phyloP scores from a whole-genome alignment of 768 basidiomycete genomes.

The Leccinum pellstonianum region DNA sequence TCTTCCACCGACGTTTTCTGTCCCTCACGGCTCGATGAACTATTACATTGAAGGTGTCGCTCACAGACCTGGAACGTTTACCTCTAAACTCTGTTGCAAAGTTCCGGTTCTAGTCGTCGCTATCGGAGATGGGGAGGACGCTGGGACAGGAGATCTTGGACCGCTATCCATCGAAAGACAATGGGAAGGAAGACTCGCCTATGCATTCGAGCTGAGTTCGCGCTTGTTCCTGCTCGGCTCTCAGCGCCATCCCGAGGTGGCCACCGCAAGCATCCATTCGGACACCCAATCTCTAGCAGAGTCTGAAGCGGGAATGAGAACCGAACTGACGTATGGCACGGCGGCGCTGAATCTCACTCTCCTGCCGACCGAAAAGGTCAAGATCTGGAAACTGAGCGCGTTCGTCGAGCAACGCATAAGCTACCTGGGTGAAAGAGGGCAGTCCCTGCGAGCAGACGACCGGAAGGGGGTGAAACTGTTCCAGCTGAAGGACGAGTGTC shows the following conservation, averaged over 20 bases:
- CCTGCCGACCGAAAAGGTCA: slow-evolving; percentile 84
- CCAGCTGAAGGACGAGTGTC: slow-evolving; percentile 20
- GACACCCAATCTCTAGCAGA: not conserved
- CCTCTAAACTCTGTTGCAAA: slow-evolving; percentile 64
- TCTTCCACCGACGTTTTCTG: slow-evolving; percentile 76
- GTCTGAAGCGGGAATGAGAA: slow-evolving; percentile 5
- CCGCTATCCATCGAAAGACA: slow-evolving; percentile 82
- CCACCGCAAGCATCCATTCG: not conserved
- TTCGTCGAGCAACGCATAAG: slow-evolving; percentile 58
- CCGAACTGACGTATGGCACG: slow-evolving; percentile 41
- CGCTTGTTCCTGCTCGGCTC: slow-evolving; percentile 83
- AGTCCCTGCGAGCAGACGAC: slow-evolving; percentile 5
- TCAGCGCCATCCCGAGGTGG: slow-evolving; percentile 4
- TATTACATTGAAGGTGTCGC: slow-evolving; percentile 84
- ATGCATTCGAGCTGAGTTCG: slow-evolving; percentile 73
- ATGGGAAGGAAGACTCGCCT: slow-evolving; percentile 90
- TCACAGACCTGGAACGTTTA: slow-evolving; percentile 85
- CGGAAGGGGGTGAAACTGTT: slow-evolving; percentile 13
- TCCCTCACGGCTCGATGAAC: slow-evolving; percentile 70
- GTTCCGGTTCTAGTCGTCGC: slow-evolving; percentile 77
- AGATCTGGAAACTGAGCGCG: slow-evolving; percentile 71
- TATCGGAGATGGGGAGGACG: slow-evolving; percentile 77
- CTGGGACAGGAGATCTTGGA: slow-evolving; percentile 50
- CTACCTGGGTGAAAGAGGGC: slow-evolving; percentile 6
- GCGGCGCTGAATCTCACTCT: slow-evolving; percentile 79